Evolutionary conservation across 1,139 yeast genomes (phyloP), one percentile per base, ranked within the genome.

Genomic region (Wickerhamomyces sp.): DNA sequence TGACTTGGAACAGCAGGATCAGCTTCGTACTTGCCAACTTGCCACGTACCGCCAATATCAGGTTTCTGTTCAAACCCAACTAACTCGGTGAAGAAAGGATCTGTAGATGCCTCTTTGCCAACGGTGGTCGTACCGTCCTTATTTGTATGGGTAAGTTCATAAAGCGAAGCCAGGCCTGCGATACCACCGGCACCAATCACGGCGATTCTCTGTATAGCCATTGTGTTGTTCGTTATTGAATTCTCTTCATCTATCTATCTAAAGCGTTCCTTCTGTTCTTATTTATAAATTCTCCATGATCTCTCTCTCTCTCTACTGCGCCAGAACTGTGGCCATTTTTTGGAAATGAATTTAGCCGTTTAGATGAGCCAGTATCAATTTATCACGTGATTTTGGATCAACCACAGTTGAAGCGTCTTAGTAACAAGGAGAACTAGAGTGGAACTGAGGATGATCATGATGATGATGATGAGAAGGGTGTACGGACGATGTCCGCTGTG

Each of bases 1-100:
- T 54, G 56, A n/a, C n/a, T n/a, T 5, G 58, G 38, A 2, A 59
- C 78, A 74, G 74, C 30, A 70, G 52, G 26, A 55, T 58, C 25
- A n/a, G n/a, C n/a, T 58, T 58, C 16, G 5, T 19, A 16, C 8
- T 16, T 11, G 13, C 16, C 28, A 26, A 21, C 16, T 6, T 19
- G 49, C 68, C 67, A 62, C 17, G 59, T 56, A 5, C 67, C 68
- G 20, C 66, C 66, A 33, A 57, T 32, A 10, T 44, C 39, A 4
- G 38, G 28, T 16, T 53, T 58, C 28, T 55, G 59, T 31, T 62
- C 66, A 41, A 61, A 62, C 2, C 59, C 61, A 11, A 59, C 58
- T 26, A 60, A 44, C 14, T 54, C 49, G 2, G 43, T 39, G 31
- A 57, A 57, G n/a, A 52, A 55, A 1, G 51, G 48, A 5, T 38